Conservation (phyloP, 2,329 filamentous ascomycete species). For the Metarhizium brunneum region DNA sequence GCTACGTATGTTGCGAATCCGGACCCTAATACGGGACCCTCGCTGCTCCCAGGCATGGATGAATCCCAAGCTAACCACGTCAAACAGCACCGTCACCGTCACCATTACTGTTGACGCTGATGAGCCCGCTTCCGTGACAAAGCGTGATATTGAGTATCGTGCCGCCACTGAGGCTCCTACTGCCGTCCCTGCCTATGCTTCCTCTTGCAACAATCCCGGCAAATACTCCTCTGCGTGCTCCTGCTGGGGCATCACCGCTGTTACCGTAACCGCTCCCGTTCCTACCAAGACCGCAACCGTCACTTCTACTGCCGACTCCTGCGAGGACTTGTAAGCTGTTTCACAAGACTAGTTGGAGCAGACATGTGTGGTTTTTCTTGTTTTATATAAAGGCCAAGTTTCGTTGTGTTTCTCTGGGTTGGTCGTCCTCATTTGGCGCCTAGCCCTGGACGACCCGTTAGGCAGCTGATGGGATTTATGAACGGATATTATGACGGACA, state of each 20-base stretch:
- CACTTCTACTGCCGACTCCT: conserved; percentile 31
- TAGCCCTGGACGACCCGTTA: background rate
- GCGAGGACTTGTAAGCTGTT: conserved; percentile 25
- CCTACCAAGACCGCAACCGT: conserved; percentile 32
- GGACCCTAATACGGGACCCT: background rate
- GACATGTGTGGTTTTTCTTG: background rate
- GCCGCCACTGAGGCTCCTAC: conserved; percentile 23
- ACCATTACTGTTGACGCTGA: conserved; percentile 28
- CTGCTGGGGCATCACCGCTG: conserved; percentile 34
- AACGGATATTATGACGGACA: background rate
- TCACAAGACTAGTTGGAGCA: background rate
- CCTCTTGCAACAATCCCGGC: conserved; percentile 22
- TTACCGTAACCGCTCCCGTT: conserved; percentile 26
- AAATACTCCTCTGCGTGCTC: conserved; percentile 33
- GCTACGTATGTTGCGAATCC: conserved; percentile 24
- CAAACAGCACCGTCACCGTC: conserved; percentile 24
- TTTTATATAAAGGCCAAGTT: background rate
- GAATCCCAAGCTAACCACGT: background rate
- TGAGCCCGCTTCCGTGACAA: conserved; percentile 14
- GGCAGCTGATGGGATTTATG: background rate
- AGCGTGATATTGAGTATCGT: conserved; percentile 20
- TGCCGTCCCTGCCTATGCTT: conserved; percentile 30
- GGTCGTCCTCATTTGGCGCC: background rate
- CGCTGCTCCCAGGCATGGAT: background rate
- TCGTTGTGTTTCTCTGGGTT: background rate